Conservation (phyloP, 306 rosid species). For the Begonia masoniana region DNA sequence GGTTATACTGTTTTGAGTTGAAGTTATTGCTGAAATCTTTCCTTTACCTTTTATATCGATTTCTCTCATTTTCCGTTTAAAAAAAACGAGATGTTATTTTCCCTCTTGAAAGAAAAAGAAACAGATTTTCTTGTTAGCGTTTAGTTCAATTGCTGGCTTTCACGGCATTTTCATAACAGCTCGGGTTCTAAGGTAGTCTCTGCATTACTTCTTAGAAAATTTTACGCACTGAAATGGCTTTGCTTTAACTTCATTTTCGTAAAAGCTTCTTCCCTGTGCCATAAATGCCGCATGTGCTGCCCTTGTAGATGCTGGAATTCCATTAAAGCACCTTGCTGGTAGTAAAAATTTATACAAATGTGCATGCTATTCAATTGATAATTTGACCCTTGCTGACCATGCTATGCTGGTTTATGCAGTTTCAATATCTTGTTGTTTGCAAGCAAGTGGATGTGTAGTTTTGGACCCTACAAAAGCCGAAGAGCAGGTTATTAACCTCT, state of each 20-base stretch:
- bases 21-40: too few relatives aligned
- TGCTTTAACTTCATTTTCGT: conserved; percentile 18
- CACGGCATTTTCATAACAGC: too few relatives aligned
- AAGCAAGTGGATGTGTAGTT: conserved; percentile 43
- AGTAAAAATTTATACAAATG: conserved; percentile 18
- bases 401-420: conserved; percentile 38
- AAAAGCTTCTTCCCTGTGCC: conserved; percentile 87
- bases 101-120: too few relatives aligned
- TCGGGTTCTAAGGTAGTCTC: too few relatives aligned
- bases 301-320: conserved; percentile 85
- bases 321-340: conserved; percentile 92
- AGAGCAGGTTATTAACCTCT: conserved; percentile 52
- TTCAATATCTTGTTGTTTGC: conserved; percentile 76
- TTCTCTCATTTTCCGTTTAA: too few relatives aligned
- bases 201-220: neutral
- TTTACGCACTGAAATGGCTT: conserved; percentile 16
- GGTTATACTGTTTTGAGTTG: too few relatives aligned
- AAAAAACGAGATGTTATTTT: too few relatives aligned
- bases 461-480: conserved; percentile 86
- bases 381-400: conserved; percentile 9
- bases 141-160: too few relatives aligned
- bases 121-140: too few relatives aligned
- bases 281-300: conserved; percentile 93
- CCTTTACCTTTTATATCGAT: too few relatives aligned
- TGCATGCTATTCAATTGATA: conserved; percentile 8